These are phyloP conservation scores for Ilyonectria mors-panacis DNA, from an alignment of 2,329 filamentous ascomycete species.

Conservation along the genomic window DNA sequence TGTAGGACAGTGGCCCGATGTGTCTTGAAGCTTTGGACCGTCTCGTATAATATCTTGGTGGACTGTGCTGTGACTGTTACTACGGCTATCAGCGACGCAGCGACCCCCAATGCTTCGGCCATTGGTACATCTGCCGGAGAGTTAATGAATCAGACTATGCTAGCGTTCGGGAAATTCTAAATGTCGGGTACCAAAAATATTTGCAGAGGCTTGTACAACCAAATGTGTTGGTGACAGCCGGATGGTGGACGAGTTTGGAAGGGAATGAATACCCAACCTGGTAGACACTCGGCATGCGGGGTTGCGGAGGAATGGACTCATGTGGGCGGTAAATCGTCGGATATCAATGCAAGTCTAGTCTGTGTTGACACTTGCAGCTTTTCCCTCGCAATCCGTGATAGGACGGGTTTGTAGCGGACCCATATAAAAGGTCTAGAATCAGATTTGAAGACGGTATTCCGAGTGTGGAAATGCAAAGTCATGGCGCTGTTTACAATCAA, in stretches of 20 bases:
- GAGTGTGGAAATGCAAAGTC: no score
- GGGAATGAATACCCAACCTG: background rate
- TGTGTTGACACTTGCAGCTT: background rate
- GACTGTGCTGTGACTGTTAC: slow-evolving; percentile 10
- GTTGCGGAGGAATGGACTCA: background rate
- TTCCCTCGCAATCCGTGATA: background rate
- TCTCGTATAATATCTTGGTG: slow-evolving; percentile 1
- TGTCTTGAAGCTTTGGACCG: slow-evolving; percentile 9
- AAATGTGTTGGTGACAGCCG: background rate
- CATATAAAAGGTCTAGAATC: no score
- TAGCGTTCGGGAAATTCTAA: background rate
- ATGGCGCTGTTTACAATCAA: no score
- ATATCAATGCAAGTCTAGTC: background rate
- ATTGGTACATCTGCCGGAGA: background rate
- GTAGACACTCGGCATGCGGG: background rate
- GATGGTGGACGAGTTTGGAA: background rate
- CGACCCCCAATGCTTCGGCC: slow-evolving; percentile 3
- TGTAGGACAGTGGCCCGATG: background rate
- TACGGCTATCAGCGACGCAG: slow-evolving; percentile 7
- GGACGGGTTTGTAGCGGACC: no score
- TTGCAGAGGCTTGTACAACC: background rate
- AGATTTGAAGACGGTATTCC: no score
- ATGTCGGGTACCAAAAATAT: background rate
- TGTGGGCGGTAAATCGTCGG: background rate
- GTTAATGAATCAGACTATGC: background rate